These are phyloP conservation scores for Solanum raphanifolium DNA, from an alignment of 257 asterid species.

Conservation along the genomic window DNA sequence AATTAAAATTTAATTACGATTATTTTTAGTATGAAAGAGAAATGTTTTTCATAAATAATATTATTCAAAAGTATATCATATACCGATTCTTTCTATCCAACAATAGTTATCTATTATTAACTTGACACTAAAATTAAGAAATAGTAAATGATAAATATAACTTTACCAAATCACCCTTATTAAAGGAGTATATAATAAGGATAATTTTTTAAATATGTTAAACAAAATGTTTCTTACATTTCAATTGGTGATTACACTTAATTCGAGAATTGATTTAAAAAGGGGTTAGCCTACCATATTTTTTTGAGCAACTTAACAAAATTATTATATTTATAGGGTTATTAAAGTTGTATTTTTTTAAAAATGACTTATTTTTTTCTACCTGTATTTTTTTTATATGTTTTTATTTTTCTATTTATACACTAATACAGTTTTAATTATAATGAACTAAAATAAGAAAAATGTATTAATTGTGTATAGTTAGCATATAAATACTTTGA, in stretches of 20 bases:
- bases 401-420: too few relatives aligned
- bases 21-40: neutral
- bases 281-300: neutral
- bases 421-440: too few relatives aligned
- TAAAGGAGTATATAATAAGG: neutral
- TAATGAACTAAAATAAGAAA: neutral
- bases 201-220: neutral
- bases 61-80: neutral
- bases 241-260: neutral
- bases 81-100: too few relatives aligned
- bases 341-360: too few relatives aligned
- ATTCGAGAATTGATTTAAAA: neutral
- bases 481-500: neutral
- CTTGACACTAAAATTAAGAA: too few relatives aligned
- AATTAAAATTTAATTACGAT: too few relatives aligned
- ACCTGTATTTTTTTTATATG: too few relatives aligned
- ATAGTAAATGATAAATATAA: too few relatives aligned
- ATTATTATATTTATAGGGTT: too few relatives aligned
- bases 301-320: neutral
- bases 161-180: neutral
- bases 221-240: neutral
- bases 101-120: too few relatives aligned
- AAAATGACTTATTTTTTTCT: too few relatives aligned
- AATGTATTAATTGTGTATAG: neutral
- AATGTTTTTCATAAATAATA: neutral